Base-by-base conservation (phyloP, 23 red algal species). In the Porphyridium purpureum region DNA sequence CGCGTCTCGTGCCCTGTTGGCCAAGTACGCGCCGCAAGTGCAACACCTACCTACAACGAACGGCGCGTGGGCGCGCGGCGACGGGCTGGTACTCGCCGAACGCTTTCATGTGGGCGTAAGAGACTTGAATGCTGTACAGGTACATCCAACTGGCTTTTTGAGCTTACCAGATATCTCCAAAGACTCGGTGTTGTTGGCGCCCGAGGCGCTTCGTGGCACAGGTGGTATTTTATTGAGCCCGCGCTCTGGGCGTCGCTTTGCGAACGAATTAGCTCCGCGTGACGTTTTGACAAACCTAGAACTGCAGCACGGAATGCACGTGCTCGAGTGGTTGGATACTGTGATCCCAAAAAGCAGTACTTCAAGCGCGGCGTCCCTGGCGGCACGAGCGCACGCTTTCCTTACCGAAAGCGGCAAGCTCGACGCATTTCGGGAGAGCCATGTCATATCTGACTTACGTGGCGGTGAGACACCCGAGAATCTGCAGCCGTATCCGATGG, bases 101-200 rank as follows among this genome's bases (percentile, higher is more conserved):
- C 44, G 44, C 44, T 22, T 48, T 22, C 19, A 22, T 5, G 44
- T 22, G 44, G 44, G 44, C 14, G 23, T 22, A 15, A 22, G 19
- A 2, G 44, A 48, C 44, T 22, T 48, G 44, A 22, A 48, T 22
- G 44, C 44, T 15, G 44, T 48, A 2, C 44, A 48, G 14, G 44
- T 48, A 22, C 44, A 48, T 22, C 44, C 44, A 4, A 48, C 44
- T 1, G 44, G 44, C 1, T 48, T 48, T 48, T 15, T 48, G 14
- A 15, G 17, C 19, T 22, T 48, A 15, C 44, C 44, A 22, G n/a
- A n/a, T n/a, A n/a, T n/a, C n/a, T n/a, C n/a, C n/a, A n/a, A n/a
- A n/a, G n/a, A n/a, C n/a, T 21, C 44, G 44, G 44, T 48, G 9
- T 48, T 48, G 19, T 48, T 48, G 44, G 44, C 44, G 4, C 44